phyloP scores from a whole-genome alignment of 805 yeast genomes.

The Hanseniaspora pseudoguilliermondii region DNA sequence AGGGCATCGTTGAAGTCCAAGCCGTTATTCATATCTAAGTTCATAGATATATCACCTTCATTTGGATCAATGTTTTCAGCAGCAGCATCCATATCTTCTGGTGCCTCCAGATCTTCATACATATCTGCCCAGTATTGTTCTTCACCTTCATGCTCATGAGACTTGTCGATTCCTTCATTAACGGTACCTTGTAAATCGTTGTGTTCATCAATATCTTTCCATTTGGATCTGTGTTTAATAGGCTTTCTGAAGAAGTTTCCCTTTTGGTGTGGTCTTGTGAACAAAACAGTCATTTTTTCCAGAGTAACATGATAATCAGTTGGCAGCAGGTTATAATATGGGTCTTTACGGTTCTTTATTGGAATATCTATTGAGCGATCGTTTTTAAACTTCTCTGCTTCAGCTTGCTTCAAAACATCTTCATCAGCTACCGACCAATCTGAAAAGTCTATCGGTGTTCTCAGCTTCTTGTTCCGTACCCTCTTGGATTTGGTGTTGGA shows the following conservation, averaged over 20 bases:
- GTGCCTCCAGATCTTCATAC: constrained; percentile 34
- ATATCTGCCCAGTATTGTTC: constrained; percentile 63
- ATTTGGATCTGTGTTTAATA: background rate
- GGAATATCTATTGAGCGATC: constrained; percentile 32
- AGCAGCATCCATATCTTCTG: constrained; percentile 23
- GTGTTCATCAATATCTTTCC: background rate
- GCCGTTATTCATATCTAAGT: constrained; percentile 25
- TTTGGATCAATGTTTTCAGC: constrained; percentile 23
- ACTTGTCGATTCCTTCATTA: constrained; percentile 3
- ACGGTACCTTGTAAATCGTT: background rate
- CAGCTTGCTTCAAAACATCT: constrained; percentile 30
- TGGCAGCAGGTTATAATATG: constrained; percentile 45
- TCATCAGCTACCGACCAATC: constrained; percentile 30
- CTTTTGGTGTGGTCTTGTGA: constrained; percentile 49
- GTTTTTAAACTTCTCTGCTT: background rate
- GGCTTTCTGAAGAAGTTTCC: constrained; percentile 24
- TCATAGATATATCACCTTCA: constrained; percentile 16
- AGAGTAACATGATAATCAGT: constrained; percentile 65
- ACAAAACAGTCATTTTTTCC: constrained; percentile 49
- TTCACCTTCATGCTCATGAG: constrained; percentile 34
- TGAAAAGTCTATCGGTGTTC: constrained; percentile 28
- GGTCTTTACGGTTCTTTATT: constrained; percentile 30
- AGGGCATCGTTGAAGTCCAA: constrained; percentile 29
- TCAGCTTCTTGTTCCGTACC: constrained; percentile 18
- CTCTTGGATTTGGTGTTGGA: constrained; percentile 2